Evolutionary conservation across 225 moss, liverwort and hornwort genomes (phyloP).

Genomic region (Straminergon stramineum): DNA sequence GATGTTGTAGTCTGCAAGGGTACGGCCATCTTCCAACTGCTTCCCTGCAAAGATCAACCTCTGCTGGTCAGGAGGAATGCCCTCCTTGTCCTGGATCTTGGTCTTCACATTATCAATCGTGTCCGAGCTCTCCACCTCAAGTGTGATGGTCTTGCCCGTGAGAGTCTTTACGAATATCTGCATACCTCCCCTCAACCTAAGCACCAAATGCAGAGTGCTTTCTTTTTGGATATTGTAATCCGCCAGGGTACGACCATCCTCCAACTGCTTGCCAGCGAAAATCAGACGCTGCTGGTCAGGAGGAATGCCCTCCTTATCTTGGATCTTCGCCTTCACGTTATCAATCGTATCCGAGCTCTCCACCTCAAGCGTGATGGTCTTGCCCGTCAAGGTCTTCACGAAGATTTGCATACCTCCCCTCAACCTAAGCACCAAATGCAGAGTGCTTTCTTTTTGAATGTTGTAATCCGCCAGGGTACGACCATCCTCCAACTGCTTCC

Average conservation of each 20-base stretch:
- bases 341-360: neutral
- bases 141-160: neutral
- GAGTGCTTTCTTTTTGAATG: neutral
- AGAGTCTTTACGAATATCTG: neutral
- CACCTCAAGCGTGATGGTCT: neutral
- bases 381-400: neutral
- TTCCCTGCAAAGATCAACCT: neutral
- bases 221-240: neutral
- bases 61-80: neutral
- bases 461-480: neutral
- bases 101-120: neutral
- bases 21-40: neutral
- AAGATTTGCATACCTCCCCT: neutral
- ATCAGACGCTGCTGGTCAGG: neutral
- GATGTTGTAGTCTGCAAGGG: slow-evolving; percentile 7
- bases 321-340: neutral
- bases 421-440: neutral
- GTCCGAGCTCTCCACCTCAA: neutral
- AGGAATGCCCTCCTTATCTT: neutral
- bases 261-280: neutral
- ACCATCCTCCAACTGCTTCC: neutral
- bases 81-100: neutral
- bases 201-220: neutral
- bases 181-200: neutral
- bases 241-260: neutral